These are phyloP conservation scores for Penicillium salamii DNA, from an alignment of 495 filamentous ascomycete species.

Conservation along the genomic window DNA sequence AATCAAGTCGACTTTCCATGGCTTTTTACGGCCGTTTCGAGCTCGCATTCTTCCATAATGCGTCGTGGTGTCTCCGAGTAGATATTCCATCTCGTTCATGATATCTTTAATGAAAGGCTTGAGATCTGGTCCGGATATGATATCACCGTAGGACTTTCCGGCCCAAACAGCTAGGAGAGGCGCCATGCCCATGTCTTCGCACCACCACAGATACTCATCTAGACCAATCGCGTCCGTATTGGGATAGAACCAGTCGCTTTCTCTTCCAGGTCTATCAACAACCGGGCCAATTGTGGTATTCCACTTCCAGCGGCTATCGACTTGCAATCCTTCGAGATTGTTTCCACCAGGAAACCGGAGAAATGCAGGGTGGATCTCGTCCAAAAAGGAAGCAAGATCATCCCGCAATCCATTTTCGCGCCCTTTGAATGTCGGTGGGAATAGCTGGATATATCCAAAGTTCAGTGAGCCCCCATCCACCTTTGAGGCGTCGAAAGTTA, in stretches of 20 bases:
- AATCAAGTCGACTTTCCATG: slow-evolving; percentile 48
- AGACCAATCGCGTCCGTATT: slow-evolving; percentile 62
- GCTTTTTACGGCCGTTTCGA: slow-evolving; percentile 40
- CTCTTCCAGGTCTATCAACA: slow-evolving; percentile 57
- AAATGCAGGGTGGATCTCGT: slow-evolving; percentile 52
- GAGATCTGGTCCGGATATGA: slow-evolving; percentile 34
- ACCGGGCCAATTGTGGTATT: slow-evolving; percentile 64
- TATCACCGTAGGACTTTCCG: slow-evolving; percentile 57
- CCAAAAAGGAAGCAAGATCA: slow-evolving; percentile 56
- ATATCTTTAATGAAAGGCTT: slow-evolving; percentile 51
- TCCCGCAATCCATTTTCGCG: slow-evolving; percentile 59
- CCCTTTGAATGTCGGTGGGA: slow-evolving; percentile 57
- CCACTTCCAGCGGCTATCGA: slow-evolving; percentile 60
- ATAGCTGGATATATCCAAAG: slow-evolving; percentile 64
- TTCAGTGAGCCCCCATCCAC: slow-evolving; percentile 48
- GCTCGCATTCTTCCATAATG: slow-evolving; percentile 42
- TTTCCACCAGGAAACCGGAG: slow-evolving; percentile 68
- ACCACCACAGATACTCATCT: slow-evolving; percentile 64
- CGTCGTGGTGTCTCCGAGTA: slow-evolving; percentile 26
- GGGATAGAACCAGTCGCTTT: slow-evolving; percentile 60
- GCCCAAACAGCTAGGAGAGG: slow-evolving; percentile 57
- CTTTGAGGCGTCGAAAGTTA: slow-evolving; percentile 54
- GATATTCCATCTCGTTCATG: slow-evolving; percentile 58
- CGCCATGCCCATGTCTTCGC: slow-evolving; percentile 59
- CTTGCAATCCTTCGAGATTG: slow-evolving; percentile 46